Percentiles rank a stretch among this genome's conserved stretches.
phyloP scores from a whole-genome alignment of 2,329 filamentous ascomycete species.

The Fusarium devonianum region DNA sequence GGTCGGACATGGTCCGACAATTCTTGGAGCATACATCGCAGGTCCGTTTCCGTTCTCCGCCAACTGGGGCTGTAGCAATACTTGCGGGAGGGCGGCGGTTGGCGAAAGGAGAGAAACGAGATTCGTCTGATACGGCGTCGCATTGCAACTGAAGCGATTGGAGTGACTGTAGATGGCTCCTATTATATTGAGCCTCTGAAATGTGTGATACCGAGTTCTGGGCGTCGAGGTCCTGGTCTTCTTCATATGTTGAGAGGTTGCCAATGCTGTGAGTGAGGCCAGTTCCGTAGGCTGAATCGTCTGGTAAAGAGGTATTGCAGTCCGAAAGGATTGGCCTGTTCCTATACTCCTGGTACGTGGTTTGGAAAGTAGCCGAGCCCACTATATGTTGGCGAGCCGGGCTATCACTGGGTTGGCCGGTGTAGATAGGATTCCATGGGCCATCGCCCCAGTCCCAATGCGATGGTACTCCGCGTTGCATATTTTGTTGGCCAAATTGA shows the following conservation, averaged over 20 bases:
- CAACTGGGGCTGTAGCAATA: conserved; percentile 24
- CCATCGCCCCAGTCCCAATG: conserved; percentile 42
- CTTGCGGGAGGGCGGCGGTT: conserved; percentile 22
- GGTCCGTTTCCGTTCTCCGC: conserved; percentile 28
- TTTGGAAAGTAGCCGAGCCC: conserved; percentile 20
- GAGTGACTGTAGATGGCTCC: conserved; percentile 46
- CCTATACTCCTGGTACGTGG: conserved; percentile 37
- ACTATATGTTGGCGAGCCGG: conserved; percentile 40
- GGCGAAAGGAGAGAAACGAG: conserved; percentile 10
- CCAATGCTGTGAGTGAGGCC: conserved; percentile 51
- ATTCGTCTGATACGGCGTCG: not conserved
- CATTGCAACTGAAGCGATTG: conserved; percentile 39
- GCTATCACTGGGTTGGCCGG: conserved; percentile 23
- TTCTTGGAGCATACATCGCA: conserved; percentile 52
- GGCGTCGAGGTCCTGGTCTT: conserved; percentile 51
- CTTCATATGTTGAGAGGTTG: conserved; percentile 54
- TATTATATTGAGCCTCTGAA: conserved; percentile 36
- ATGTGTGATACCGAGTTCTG: conserved; percentile 40
- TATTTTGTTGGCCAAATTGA: conserved; percentile 10
- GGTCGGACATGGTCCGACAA: conserved; percentile 62
- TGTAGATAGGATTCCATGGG: conserved; percentile 54
- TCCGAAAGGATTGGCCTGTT: conserved; percentile 47
- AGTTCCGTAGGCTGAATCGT: conserved; percentile 58
- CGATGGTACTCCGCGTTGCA: conserved; percentile 9
- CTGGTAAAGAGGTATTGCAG: conserved; percentile 47